Base-by-base conservation (phyloP, 306 rosid genomes). In the Cicer pinnatifidum region DNA sequence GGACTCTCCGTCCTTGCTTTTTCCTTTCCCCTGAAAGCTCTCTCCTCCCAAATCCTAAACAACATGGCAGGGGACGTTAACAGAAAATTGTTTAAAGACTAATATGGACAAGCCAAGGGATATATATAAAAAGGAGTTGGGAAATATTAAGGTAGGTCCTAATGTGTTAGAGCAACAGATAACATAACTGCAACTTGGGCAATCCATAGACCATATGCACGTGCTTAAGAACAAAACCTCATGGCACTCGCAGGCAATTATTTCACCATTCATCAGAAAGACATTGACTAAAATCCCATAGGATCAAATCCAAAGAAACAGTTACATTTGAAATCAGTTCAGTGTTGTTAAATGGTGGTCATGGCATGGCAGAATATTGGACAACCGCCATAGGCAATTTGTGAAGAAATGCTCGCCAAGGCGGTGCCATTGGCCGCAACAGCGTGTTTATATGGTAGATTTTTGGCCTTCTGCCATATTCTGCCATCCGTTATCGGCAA, bases 151-250 rank as follows among this genome's bases (percentile, higher is more conserved):
- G 72, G 90, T 82, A 86, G 86, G 87, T 78, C 87, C 83, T 84
- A 54, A 46, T 69, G 50, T 82, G 85, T 69, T 69, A 79, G 56
- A 71, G 87, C 40, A 75, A 78, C 83, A 45, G 85, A 84, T 81
- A 84, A 73, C 84, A 85, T 51, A 63, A 75, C 79, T 76, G 81
- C 82, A 58, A 72, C 59, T 77, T 64, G 61, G 78, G 80, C 72
- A 65, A 72, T 75, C 72, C 80, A 48, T 28, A 72, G 78, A 80
- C 83, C 85, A 85, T 74, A 71, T 38, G 82, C 92, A 88, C 89
- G 84, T 88, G 97, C 76, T 75, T 65, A 64, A 51, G 74, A 84
- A 74, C 88, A 87, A 75, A 43, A 23, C 80, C 97, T 87, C 91
- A 83, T 88, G 96, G 58, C 67, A 60, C 39, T 68, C 75, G 19